Percentiles rank a stretch among this genome's conserved stretches.
Evolutionary conservation across 2,329 filamentous ascomycete genomes (phyloP).

Genomic region (Cladophialophora psammophila): DNA sequence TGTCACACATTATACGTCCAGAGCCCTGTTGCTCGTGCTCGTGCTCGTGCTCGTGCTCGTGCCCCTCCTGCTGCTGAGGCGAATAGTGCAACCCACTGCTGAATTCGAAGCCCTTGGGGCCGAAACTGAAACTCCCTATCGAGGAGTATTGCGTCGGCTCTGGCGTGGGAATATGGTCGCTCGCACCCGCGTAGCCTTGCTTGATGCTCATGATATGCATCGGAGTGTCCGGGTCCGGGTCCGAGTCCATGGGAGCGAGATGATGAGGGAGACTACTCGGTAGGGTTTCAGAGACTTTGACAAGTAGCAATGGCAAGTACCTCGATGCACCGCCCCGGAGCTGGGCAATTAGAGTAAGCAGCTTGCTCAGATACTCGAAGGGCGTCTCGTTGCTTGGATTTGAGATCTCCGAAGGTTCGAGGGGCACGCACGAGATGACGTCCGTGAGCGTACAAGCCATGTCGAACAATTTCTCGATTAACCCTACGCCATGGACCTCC

Average conservation of each 20-base stretch:
- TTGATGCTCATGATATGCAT: slow-evolving; percentile 28
- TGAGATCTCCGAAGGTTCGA: slow-evolving; percentile 18
- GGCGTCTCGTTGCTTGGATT: slow-evolving; percentile 50
- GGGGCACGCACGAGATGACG: slow-evolving; percentile 68
- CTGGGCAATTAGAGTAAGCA: slow-evolving; percentile 71
- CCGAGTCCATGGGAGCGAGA: neutral
- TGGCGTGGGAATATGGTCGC: slow-evolving; percentile 34
- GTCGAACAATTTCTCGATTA: slow-evolving; percentile 85
- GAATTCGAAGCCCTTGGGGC: neutral
- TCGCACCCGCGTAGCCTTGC: slow-evolving; percentile 37
- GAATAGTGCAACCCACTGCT: neutral
- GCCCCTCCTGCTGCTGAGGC: no score
- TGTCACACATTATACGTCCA: no score
- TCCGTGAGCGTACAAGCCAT: slow-evolving; percentile 76
- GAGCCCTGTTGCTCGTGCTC: no score
- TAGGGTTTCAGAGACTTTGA: slow-evolving; percentile 76
- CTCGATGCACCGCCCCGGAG: slow-evolving; percentile 78
- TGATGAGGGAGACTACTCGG: slow-evolving; percentile 48
- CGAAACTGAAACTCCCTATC: neutral
- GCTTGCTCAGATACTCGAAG: slow-evolving; percentile 74
- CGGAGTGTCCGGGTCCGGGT: neutral
- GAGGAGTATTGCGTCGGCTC: slow-evolving; percentile 15
- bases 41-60: no score
- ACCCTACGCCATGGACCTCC: slow-evolving; percentile 75
- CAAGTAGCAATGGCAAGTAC: slow-evolving; percentile 77